Base-by-base conservation (phyloP, 106 monocot genomes). In the Xerophyta viscosa region DNA sequence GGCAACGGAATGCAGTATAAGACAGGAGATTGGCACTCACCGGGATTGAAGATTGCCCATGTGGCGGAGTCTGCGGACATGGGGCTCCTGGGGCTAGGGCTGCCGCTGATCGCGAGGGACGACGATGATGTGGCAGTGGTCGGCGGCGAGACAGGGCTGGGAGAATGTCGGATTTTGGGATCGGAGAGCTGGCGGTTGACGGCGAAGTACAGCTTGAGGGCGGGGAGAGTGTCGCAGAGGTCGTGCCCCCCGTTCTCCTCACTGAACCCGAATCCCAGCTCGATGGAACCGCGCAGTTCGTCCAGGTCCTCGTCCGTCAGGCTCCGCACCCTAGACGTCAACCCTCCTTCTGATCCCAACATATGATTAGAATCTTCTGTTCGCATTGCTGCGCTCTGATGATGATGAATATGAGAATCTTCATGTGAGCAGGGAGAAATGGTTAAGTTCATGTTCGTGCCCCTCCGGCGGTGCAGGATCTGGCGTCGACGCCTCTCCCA, bases 231-330 rank as follows among this genome's bases (percentile, higher is more conserved):
- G 39, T 73, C 54, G 47, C 88, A 57, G 33, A 94, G 74, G 9
- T 70, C 21, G 10, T 65, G 65, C 23, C 80, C 74, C 0, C 77
- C 88, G 46, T 73, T 62, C 53, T 84, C 88, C 60, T 88, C 88
- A 24, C 60, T 70, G 66, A 93, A 93, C 11, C 80, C 70, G 41
- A 87, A 93, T 11, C 93, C 88, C 10, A 94, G 58, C 24, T 88
- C 80, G 25, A 94, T 77, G 12, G 75, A 83, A 0, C 88, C 93
- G 43, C 69, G 45, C 20, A 94, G 66, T 39, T 94, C 93, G 24
- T 83, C 77, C 24, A 88, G 57, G 48, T 94, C 93, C 54, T 84
- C 93, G 45, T 94, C 84, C 0, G 93, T 88, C 55, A 94, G 52
- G 70, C 73, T 77, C 42, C 67, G 52, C 52, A 43, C 56, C 59